phyloP scores from a whole-genome alignment of 345 rosid genomes.

The Barbarea vulgaris region DNA sequence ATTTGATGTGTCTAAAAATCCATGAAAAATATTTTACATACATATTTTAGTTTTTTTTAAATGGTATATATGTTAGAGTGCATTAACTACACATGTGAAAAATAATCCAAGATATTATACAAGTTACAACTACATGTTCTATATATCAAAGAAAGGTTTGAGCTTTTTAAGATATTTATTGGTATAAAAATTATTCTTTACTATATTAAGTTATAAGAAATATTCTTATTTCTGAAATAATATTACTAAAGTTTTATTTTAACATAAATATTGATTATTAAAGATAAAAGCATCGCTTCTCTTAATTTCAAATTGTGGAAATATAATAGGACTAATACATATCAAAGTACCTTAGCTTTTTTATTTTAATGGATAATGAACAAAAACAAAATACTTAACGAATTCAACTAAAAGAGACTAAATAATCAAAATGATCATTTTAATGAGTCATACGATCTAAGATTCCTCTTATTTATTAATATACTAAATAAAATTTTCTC shows the following conservation, averaged over 20 bases:
- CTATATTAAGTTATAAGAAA: neutral
- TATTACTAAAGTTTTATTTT: neutral
- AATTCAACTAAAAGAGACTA: neutral
- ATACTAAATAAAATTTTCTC: neutral
- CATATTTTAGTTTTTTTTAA: no score
- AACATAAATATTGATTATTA: neutral
- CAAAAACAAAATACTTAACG: neutral
- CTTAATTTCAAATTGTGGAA: neutral
- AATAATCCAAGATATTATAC: neutral
- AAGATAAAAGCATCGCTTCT: neutral
- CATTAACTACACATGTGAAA: neutral
- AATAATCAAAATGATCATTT: no score
- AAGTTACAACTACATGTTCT: neutral
- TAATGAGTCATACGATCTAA: no score
- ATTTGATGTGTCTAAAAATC: neutral
- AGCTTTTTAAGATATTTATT: neutral
- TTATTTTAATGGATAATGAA: neutral
- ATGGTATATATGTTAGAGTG: neutral
- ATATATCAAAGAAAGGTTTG: neutral
- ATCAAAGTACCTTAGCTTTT: neutral
- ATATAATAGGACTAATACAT: neutral
- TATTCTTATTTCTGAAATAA: neutral
- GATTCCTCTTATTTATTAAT: no score
- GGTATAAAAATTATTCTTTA: neutral
- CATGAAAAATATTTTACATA: no score